Conservation (phyloP, 2,329 filamentous ascomycete genomes). For the Graphilbum fragrans region DNA sequence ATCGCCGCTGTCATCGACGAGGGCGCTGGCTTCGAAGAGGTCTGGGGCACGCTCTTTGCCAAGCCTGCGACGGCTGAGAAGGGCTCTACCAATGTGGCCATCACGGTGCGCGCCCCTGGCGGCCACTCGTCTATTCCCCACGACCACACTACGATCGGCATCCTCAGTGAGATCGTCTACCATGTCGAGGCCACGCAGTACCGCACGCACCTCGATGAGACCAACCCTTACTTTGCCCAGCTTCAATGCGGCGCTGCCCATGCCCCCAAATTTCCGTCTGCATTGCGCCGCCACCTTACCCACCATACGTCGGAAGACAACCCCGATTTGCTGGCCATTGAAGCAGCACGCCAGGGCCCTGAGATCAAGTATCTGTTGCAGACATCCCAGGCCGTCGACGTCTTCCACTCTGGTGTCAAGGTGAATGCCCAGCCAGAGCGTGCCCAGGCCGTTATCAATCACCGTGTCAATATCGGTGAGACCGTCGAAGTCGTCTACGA, state of each 20-base stretch:
- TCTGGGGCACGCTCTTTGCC: constrained; percentile 33
- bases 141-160: constrained; percentile 39
- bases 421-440: constrained; percentile 56
- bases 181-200: constrained; percentile 34
- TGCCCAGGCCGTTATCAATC: constrained; percentile 45
- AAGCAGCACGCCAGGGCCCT: constrained; percentile 25
- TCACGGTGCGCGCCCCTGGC: constrained; percentile 42
- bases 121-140: constrained; percentile 49
- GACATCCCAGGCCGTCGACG: constrained; percentile 48
- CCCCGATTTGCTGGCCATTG: constrained; percentile 27
- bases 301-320: constrained; percentile 4
- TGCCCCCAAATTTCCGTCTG: constrained; percentile 21
- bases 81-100: constrained; percentile 43
- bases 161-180: constrained; percentile 34
- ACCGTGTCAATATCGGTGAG: constrained; percentile 45
- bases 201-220: constrained; percentile 21
- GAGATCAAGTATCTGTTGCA: constrained; percentile 39
- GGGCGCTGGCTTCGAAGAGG: constrained; percentile 32
- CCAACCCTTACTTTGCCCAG: constrained; percentile 29
- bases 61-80: constrained; percentile 48
- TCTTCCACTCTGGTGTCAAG: constrained; percentile 52
- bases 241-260: constrained; percentile 35
- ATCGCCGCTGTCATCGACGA: constrained; percentile 48
- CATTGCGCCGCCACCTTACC: constrained; percentile 25
- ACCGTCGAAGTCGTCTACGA: constrained; percentile 34